Percentiles rank a stretch among this genome's conserved stretches.
Conservation (phyloP, 495 filamentous ascomycete species). For the Daldinia bambusicola region DNA sequence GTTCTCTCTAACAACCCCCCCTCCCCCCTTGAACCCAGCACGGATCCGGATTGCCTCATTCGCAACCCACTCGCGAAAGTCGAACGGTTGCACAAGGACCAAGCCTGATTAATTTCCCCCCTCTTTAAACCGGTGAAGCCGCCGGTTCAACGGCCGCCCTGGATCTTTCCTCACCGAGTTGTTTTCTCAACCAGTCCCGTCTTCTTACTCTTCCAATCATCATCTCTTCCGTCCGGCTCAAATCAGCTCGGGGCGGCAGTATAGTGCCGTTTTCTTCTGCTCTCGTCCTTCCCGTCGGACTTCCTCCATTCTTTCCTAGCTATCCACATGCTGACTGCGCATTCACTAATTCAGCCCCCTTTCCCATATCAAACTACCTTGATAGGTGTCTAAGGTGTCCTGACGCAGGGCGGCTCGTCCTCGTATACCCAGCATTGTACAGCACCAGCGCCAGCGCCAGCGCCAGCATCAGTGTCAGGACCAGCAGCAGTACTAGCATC, state of each 20-base stretch:
- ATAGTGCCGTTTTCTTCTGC: slow-evolving; percentile 41
- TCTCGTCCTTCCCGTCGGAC: slow-evolving; percentile 43
- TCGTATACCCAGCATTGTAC: slow-evolving; percentile 27
- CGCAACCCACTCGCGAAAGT: slow-evolving; percentile 27
- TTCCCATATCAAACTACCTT: slow-evolving; percentile 40
- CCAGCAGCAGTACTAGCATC: slow-evolving; percentile 3
- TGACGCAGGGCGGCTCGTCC: slow-evolving; percentile 26
- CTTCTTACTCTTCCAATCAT: slow-evolving; percentile 48
- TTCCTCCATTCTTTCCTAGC: slow-evolving; percentile 41
- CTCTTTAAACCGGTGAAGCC: slow-evolving; percentile 53
- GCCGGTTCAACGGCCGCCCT: slow-evolving; percentile 46
- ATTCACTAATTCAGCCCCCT: slow-evolving; percentile 44
- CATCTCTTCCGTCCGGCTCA: slow-evolving; percentile 40
- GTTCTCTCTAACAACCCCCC: too few relatives aligned
- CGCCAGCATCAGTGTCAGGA: slow-evolving; percentile 16
- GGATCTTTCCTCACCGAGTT: slow-evolving; percentile 50
- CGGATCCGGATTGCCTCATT: slow-evolving; percentile 44
- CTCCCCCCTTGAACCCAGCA: slow-evolving; percentile 38
- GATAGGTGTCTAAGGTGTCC: slow-evolving; percentile 30
- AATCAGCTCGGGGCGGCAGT: slow-evolving; percentile 45
- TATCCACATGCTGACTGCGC: slow-evolving; percentile 50
- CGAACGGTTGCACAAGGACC: slow-evolving; percentile 38
- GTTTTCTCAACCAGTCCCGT: slow-evolving; percentile 43
- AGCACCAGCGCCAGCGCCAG: background rate
- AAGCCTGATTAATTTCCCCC: slow-evolving; percentile 46